These are phyloP conservation scores for Agrostemma githago DNA, from an alignment of 148 eudicot species.

Conservation along the genomic window DNA sequence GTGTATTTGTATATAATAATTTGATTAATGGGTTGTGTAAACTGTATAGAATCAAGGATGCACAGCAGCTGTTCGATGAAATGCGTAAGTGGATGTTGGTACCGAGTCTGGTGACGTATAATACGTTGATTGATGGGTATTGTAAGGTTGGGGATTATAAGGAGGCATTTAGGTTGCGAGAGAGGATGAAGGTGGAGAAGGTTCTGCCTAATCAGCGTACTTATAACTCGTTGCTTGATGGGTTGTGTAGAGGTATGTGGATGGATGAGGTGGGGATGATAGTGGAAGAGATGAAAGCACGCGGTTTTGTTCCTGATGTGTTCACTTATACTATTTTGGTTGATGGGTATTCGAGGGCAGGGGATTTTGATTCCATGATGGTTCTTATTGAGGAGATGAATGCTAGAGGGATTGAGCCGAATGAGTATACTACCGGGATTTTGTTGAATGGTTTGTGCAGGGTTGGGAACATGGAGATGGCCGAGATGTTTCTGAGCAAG, in stretches of 20 bases:
- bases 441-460: conserved; percentile 69
- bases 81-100: conserved; percentile 46
- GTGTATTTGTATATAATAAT: conserved; percentile 68
- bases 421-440: conserved; percentile 46
- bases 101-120: conserved; percentile 51
- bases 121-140: conserved; percentile 54
- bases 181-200: conserved; percentile 51
- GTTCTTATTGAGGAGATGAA: conserved; percentile 41
- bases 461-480: conserved; percentile 53
- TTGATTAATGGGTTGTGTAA: conserved; percentile 73
- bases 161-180: conserved; percentile 54
- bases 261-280: conserved; percentile 48
- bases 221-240: conserved; percentile 63
- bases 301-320: conserved; percentile 65
- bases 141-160: conserved; percentile 41
- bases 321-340: conserved; percentile 61
- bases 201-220: conserved; percentile 53
- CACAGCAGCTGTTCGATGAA: conserved; percentile 62
- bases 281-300: conserved; percentile 54
- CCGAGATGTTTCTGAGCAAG: conserved; percentile 46
- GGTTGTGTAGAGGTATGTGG: conserved; percentile 52
- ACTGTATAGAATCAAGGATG: conserved; percentile 48
- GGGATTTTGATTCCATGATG: conserved; percentile 40
- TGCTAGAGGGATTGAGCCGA: conserved; percentile 36
- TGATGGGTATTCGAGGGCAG: conserved; percentile 55